A percentile compares a stretch with the other conserved stretches of the same genome.
These are phyloP conservation scores for Ophiognomonia clavigignenti-juglandacearum DNA, from an alignment of 2,329 filamentous ascomycete species.

Conservation along the genomic window DNA sequence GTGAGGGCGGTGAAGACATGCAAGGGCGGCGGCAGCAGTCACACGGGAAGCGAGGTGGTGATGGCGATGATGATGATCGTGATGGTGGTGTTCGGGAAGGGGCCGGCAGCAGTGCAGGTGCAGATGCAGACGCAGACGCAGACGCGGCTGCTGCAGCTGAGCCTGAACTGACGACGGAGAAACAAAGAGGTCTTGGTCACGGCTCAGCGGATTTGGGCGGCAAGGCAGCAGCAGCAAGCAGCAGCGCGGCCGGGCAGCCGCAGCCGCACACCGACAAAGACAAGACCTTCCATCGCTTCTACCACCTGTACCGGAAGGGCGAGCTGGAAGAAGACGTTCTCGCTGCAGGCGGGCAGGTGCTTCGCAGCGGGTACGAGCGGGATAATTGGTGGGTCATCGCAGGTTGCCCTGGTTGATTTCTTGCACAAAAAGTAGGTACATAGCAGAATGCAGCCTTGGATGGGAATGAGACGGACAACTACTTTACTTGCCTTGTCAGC, in stretches of 20 bases:
- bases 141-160: no score
- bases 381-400: conserved; percentile 97
- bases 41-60: background rate
- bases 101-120: background rate
- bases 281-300: conserved; percentile 80
- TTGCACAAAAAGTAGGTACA: no score
- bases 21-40: conserved; percentile 2
- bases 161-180: no score
- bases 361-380: conserved; percentile 85
- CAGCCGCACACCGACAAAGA: conserved; percentile 26
- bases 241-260: conserved; percentile 3
- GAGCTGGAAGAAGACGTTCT: conserved; percentile 79
- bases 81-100: conserved; percentile 1
- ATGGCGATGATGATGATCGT: background rate
- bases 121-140: conserved; percentile 2
- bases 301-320: conserved; percentile 83
- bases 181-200: no score
- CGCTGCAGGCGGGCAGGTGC: conserved; percentile 67
- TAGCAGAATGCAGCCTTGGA: no score
- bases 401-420: no score
- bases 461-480: no score
- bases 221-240: no score
- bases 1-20: conserved; percentile 11
- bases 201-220: no score
- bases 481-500: no score